These are phyloP conservation scores for Psophocarpus tetragonolobus DNA, from an alignment of 306 rosid genomes.

Conservation along the genomic window DNA sequence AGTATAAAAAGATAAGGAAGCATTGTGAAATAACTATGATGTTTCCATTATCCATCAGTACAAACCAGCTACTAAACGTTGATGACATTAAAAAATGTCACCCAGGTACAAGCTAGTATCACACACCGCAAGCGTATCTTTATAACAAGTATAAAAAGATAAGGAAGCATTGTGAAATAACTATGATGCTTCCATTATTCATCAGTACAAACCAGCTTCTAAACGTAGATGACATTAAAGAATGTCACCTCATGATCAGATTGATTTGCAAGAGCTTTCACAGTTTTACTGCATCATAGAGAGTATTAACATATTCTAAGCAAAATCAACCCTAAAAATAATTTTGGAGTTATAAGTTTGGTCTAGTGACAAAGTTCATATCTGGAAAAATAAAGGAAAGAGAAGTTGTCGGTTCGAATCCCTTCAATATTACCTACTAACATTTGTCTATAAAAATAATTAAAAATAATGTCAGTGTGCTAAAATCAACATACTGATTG, in stretches of 20 bases:
- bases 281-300: slow-evolving; percentile 4
- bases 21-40: neutral
- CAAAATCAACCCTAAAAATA: slow-evolving; percentile 9
- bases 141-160: too few relatives aligned
- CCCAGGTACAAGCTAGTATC: too few relatives aligned
- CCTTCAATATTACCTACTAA: too few relatives aligned
- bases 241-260: slow-evolving; percentile 11
- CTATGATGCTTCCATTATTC: neutral
- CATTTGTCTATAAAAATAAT: too few relatives aligned
- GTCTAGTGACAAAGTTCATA: too few relatives aligned
- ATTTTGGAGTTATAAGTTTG: too few relatives aligned
- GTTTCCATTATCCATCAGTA: slow-evolving; percentile 1
- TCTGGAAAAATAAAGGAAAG: too few relatives aligned
- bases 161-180: neutral
- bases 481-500: slow-evolving; percentile 60
- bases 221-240: neutral
- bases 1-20: slow-evolving; percentile 1
- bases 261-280: neutral
- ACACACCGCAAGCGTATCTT: too few relatives aligned
- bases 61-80: slow-evolving; percentile 11
- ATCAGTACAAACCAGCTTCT: slow-evolving; percentile 4
- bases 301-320: neutral
- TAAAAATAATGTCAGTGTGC: slow-evolving; percentile 2
- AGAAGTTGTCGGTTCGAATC: too few relatives aligned
- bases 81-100: neutral